A percentile compares a stretch with the other conserved stretches of the same genome.
Conservation (phyloP, 2,329 filamentous ascomycete genomes). For the Monilinia polystroma region DNA sequence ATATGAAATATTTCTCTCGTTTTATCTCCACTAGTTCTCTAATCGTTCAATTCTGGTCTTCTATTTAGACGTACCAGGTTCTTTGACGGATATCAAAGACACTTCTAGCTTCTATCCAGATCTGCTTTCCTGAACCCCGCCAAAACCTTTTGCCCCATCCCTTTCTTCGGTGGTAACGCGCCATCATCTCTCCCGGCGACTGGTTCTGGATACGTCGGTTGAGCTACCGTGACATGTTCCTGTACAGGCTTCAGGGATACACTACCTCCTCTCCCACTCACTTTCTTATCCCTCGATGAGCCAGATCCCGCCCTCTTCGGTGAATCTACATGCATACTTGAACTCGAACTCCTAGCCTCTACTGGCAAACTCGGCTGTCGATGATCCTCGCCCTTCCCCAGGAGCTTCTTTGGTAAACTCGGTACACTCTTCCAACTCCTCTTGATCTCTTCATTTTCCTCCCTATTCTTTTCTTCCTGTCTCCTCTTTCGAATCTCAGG, state of each 20-base stretch:
- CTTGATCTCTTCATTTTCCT: slow-evolving; percentile 38
- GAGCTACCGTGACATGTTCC: slow-evolving; percentile 25
- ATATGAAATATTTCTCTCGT: background rate
- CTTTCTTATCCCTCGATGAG: slow-evolving; percentile 22
- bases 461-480: slow-evolving; percentile 49
- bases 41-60: background rate
- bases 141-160: slow-evolving; percentile 29
- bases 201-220: slow-evolving; percentile 25
- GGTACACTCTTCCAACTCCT: slow-evolving; percentile 34
- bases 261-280: slow-evolving; percentile 19
- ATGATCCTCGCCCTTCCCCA: slow-evolving; percentile 36
- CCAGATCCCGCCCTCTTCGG: slow-evolving; percentile 17
- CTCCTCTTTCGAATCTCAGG: slow-evolving; percentile 46
- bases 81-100: too few relatives aligned
- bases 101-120: slow-evolving; percentile 33
- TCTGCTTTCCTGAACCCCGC: slow-evolving; percentile 34
- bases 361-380: slow-evolving; percentile 33
- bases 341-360: slow-evolving; percentile 25
- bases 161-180: slow-evolving; percentile 22
- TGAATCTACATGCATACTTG: slow-evolving; percentile 19
- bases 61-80: background rate
- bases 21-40: background rate
- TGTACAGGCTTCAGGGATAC: slow-evolving; percentile 23
- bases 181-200: slow-evolving; percentile 15
- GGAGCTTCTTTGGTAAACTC: slow-evolving; percentile 30